Evolutionary conservation across 2,329 filamentous ascomycete genomes (phyloP).

Genomic region (Phialophora tarda): DNA sequence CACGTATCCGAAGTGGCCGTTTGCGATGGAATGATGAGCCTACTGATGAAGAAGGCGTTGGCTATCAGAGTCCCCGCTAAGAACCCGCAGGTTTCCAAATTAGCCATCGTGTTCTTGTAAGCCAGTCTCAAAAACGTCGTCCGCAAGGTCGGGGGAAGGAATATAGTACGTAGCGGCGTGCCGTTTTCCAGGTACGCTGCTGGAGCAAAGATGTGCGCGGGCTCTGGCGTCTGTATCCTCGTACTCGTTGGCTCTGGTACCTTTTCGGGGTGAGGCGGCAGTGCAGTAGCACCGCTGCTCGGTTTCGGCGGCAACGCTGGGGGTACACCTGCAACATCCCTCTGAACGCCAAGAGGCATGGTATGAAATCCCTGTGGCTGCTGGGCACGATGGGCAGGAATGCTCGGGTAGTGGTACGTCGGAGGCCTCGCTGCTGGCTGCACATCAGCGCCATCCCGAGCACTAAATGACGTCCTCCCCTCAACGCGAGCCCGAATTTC

Average conservation of each 20-base stretch:
- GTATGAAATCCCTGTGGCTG: slow-evolving; percentile 7
- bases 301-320: slow-evolving; percentile 37
- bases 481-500: slow-evolving; percentile 40
- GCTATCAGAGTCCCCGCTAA: slow-evolving; percentile 88
- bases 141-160: slow-evolving; percentile 79
- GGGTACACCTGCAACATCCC: slow-evolving; percentile 19
- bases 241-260: slow-evolving; percentile 11
- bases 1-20: slow-evolving; percentile 90
- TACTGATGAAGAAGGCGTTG: slow-evolving; percentile 89
- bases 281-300: slow-evolving; percentile 17
- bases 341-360: neutral
- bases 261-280: slow-evolving; percentile 41
- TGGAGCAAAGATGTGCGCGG: slow-evolving; percentile 78
- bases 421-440: slow-evolving; percentile 39
- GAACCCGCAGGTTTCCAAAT: slow-evolving; percentile 94
- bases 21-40: slow-evolving; percentile 89
- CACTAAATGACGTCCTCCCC: slow-evolving; percentile 11
- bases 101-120: slow-evolving; percentile 73
- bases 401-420: slow-evolving; percentile 52
- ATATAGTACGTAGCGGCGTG: slow-evolving; percentile 81
- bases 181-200: slow-evolving; percentile 90
- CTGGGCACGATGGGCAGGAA: slow-evolving; percentile 43
- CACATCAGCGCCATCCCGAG: slow-evolving; percentile 11
- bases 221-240: slow-evolving; percentile 42
- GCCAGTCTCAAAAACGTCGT: slow-evolving; percentile 76